These are phyloP conservation scores for Trichoderma sp. DNA, from an alignment of 2,329 filamentous ascomycete species.

Conservation along the genomic window DNA sequence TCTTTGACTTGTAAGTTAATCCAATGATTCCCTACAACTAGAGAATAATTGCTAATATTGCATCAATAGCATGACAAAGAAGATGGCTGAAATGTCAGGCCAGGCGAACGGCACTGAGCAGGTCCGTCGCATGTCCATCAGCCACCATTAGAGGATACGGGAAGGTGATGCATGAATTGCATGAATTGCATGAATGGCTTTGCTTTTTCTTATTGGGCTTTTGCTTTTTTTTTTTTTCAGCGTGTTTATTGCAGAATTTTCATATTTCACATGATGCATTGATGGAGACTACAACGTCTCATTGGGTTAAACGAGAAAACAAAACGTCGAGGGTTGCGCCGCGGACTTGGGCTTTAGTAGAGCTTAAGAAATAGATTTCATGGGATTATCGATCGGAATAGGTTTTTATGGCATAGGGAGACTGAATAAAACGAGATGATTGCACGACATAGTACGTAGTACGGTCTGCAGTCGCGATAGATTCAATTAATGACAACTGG, in stretches of 20 bases:
- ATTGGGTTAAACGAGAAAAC: not conserved
- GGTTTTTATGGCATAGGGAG: not conserved
- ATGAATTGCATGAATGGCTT: too few species aligned
- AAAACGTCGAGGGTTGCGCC: not conserved
- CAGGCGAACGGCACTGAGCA: conserved; percentile 27
- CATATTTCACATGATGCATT: conserved; percentile 12
- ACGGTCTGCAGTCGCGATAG: not conserved
- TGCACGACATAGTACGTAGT: not conserved
- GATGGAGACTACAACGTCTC: not conserved
- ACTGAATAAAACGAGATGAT: conserved; percentile 9
- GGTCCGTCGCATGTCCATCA: conserved; percentile 29
- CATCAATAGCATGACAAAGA: conserved; percentile 58
- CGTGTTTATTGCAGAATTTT: conserved; percentile 9
- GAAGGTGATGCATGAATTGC: not conserved
- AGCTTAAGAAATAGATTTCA: conserved; percentile 11
- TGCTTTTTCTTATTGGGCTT: not conserved
- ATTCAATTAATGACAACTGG: conserved; percentile 5
- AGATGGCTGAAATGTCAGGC: conserved; percentile 49
- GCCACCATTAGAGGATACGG: conserved; percentile 9
- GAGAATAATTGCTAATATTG: not conserved
- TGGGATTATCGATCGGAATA: not conserved
- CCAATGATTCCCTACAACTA: not conserved
- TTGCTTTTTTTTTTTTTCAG: conserved; percentile 10
- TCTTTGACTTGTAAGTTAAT: conserved; percentile 88
- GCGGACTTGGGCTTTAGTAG: not conserved